Evolutionary conservation across 2,329 filamentous ascomycete genomes (phyloP).

Genomic region (Exophiala mesophila): DNA sequence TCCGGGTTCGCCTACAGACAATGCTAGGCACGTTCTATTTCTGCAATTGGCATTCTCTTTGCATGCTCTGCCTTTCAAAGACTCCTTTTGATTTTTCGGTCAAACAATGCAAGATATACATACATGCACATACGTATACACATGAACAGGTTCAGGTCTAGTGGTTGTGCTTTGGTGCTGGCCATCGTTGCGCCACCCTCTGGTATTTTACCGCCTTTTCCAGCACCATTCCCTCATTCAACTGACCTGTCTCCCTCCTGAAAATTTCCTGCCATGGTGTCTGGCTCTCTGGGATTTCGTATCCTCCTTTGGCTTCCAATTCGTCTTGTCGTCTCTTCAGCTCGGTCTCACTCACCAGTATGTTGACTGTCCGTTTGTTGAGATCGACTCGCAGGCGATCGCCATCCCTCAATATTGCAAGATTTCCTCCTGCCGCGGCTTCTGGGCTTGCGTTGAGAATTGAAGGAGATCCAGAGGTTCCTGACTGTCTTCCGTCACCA

Average conservation of each 20-base stretch:
- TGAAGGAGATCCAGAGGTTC: constrained; percentile 51
- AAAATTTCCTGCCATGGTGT: constrained; percentile 51
- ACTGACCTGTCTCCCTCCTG: constrained; percentile 41
- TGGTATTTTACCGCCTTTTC: constrained; percentile 45
- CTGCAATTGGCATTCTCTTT: too few relatives aligned
- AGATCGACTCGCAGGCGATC: constrained; percentile 50
- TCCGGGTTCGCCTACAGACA: too few relatives aligned
- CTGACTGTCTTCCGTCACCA: constrained; percentile 52
- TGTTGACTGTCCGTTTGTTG: constrained; percentile 45
- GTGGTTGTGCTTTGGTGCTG: constrained; percentile 44
- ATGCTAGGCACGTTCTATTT: too few relatives aligned
- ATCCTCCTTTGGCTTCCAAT: constrained; percentile 37
- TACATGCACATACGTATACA: background rate
- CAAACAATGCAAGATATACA: background rate
- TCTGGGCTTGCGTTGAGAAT: constrained; percentile 55
- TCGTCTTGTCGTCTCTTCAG: constrained; percentile 37
- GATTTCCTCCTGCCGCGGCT: constrained; percentile 51
- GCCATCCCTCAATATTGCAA: constrained; percentile 48
- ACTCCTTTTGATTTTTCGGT: too few relatives aligned
- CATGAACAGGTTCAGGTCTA: constrained; percentile 19
- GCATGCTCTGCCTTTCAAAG: too few relatives aligned
- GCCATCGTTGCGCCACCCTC: constrained; percentile 40
- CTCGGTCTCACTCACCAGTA: constrained; percentile 43
- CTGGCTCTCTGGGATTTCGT: constrained; percentile 38
- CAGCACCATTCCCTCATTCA: constrained; percentile 47